Conservation (phyloP, 306 rosid species). For the Dalbergia cochinchinensis region DNA sequence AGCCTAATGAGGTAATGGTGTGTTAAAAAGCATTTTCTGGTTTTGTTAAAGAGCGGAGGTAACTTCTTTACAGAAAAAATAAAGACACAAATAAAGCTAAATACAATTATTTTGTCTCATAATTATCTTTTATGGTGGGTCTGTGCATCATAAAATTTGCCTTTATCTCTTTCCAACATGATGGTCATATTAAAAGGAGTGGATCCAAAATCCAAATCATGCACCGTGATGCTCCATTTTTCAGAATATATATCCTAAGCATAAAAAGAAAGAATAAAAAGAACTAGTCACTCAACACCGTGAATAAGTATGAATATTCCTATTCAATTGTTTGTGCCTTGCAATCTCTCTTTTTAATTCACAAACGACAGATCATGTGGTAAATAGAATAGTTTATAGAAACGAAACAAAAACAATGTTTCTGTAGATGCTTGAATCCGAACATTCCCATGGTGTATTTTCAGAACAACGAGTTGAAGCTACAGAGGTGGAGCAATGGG, state of each 20-base stretch:
- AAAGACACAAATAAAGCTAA: slow-evolving; percentile 25
- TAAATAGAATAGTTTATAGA: slow-evolving; percentile 16
- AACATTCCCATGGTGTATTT: no score
- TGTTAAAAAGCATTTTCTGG: background rate
- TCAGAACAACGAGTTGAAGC: no score
- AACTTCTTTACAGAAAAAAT: background rate
- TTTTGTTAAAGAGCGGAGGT: background rate
- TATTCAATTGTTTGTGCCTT: background rate
- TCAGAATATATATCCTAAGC: background rate
- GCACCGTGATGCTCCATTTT: background rate
- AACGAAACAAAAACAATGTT: background rate
- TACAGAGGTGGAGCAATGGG: no score
- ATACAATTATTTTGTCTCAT: background rate
- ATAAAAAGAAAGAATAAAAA: no score
- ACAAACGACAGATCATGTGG: slow-evolving; percentile 25
- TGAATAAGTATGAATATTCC: background rate
- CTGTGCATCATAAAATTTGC: background rate
- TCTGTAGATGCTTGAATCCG: slow-evolving; percentile 39
- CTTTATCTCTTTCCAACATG: slow-evolving; percentile 22
- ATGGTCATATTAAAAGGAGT: background rate
- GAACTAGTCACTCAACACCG: background rate
- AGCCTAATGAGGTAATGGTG: background rate
- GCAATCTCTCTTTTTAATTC: slow-evolving; percentile 32
- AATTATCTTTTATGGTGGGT: background rate
- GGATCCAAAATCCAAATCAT: slow-evolving; percentile 16